Conservation (phyloP, 2,329 filamentous ascomycete genomes). For the Calonectria honghensis region DNA sequence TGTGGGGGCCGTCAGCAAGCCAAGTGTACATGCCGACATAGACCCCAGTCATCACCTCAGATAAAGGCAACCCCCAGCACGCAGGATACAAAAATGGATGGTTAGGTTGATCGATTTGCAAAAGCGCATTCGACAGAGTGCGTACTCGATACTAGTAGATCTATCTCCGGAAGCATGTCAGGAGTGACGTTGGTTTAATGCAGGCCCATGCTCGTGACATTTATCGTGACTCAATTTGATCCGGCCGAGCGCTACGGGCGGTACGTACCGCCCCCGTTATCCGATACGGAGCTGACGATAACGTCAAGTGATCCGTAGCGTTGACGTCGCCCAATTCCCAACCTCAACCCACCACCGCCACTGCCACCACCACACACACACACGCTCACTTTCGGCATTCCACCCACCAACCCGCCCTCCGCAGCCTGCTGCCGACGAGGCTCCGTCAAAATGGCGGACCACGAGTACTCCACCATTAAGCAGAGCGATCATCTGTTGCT, state of each 20-base stretch:
- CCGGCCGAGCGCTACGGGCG: constrained; percentile 9
- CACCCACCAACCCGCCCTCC: constrained; percentile 22
- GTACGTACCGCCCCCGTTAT: constrained; percentile 50
- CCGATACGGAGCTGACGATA: constrained; percentile 42
- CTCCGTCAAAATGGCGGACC: constrained; percentile 72
- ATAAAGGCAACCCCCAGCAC: constrained; percentile 3
- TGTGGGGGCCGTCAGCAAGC: constrained; percentile 24
- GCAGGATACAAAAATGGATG: background rate
- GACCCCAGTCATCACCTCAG: constrained; percentile 20
- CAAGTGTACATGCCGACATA: constrained; percentile 10
- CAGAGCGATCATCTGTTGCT: constrained; percentile 85
- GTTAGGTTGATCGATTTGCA: background rate
- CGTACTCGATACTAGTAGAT: background rate
- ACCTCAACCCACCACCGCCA: constrained; percentile 23
- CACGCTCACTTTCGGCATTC: constrained; percentile 1
- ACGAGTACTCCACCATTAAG: constrained; percentile 80
- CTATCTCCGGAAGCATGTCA: background rate
- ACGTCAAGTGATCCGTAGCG: constrained; percentile 47
- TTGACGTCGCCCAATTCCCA: constrained; percentile 28
- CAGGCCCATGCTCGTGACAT: constrained; percentile 14
- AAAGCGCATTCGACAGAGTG: background rate
- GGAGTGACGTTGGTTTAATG: background rate
- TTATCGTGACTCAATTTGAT: constrained; percentile 22
- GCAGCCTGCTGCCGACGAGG: background rate
- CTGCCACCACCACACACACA: background rate